Conservation (phyloP, 208 protist genomes). For the Strigomonas culicis region DNA sequence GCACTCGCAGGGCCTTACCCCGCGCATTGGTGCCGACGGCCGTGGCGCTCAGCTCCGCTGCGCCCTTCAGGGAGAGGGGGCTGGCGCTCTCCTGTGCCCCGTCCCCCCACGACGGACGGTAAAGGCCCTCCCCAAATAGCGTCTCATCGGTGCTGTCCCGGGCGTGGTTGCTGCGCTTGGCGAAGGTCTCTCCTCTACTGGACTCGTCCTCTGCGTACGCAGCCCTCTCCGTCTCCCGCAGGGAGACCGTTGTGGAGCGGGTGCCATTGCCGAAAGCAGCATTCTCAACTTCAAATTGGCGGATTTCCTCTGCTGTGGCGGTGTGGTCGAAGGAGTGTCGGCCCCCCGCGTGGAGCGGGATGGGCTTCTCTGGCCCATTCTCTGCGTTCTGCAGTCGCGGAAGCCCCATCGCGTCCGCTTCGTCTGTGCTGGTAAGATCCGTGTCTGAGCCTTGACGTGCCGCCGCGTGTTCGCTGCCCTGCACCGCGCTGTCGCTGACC, state of each 20-base stretch:
- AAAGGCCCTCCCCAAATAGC: not conserved
- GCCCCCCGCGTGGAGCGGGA: not conserved
- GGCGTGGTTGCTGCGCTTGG: not conserved
- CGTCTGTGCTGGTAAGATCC: too few relatives aligned
- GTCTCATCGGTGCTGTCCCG: not conserved
- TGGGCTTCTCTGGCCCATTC: not conserved
- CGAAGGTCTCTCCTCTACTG: not conserved
- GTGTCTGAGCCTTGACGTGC: too few relatives aligned
- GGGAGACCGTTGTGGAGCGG: too few relatives aligned
- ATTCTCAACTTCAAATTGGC: not conserved
- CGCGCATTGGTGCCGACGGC: not conserved
- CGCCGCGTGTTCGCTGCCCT: too few relatives aligned
- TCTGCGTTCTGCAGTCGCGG: too few relatives aligned
- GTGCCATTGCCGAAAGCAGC: not conserved
- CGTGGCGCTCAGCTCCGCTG: not conserved
- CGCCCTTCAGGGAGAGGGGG: not conserved
- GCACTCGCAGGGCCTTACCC: not conserved
- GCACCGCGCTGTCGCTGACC: too few relatives aligned
- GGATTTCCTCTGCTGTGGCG: conserved; percentile 3
- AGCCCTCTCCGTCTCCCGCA: not conserved
- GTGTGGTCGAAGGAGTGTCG: conserved; percentile 23
- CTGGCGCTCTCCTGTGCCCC: not conserved
- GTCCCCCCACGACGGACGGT: not conserved
- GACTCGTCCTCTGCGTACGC: not conserved
- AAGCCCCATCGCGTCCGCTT: too few relatives aligned